These are phyloP conservation scores for Bruguiera gymnorhiza DNA, from an alignment of 345 rosid genomes.

Conservation along the genomic window DNA sequence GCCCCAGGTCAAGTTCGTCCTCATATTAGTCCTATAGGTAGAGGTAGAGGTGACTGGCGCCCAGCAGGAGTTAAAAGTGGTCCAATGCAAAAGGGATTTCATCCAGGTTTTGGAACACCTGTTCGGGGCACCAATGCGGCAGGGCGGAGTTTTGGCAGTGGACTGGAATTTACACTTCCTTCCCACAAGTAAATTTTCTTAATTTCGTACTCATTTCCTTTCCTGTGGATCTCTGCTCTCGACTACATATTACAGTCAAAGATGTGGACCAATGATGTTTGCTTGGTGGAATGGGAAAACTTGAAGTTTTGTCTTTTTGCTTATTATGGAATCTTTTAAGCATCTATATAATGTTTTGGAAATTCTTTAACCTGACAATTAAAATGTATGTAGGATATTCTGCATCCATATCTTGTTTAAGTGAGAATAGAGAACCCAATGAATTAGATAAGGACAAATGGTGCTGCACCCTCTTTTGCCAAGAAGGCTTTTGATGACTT, in stretches of 20 bases:
- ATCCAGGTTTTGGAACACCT: constrained; percentile 56
- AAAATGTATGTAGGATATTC: too few relatives aligned
- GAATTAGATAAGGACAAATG: too few relatives aligned
- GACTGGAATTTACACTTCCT: constrained; percentile 93
- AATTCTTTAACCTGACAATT: too few relatives aligned
- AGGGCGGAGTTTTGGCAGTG: constrained; percentile 73
- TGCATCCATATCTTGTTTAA: too few relatives aligned
- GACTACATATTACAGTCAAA: not conserved
- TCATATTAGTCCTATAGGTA: constrained; percentile 57
- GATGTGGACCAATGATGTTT: not conserved
- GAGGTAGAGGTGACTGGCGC: constrained; percentile 98
- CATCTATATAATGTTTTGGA: too few relatives aligned
- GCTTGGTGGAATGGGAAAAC: not conserved
- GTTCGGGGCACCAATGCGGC: constrained; percentile 56
- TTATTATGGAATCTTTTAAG: too few relatives aligned
- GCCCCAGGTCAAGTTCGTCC: constrained; percentile 80
- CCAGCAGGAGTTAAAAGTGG: constrained; percentile 64
- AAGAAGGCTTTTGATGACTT: too few relatives aligned
- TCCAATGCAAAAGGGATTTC: constrained; percentile 75
- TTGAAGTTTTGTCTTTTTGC: too few relatives aligned
- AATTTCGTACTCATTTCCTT: not conserved
- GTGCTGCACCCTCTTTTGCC: too few relatives aligned
- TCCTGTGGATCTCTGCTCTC: not conserved
- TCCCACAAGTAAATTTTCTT: constrained; percentile 77
- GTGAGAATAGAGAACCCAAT: too few relatives aligned